Evolutionary conservation across 768 basidiomycete species (phyloP).

Genomic region (Mycena kentingensis): DNA sequence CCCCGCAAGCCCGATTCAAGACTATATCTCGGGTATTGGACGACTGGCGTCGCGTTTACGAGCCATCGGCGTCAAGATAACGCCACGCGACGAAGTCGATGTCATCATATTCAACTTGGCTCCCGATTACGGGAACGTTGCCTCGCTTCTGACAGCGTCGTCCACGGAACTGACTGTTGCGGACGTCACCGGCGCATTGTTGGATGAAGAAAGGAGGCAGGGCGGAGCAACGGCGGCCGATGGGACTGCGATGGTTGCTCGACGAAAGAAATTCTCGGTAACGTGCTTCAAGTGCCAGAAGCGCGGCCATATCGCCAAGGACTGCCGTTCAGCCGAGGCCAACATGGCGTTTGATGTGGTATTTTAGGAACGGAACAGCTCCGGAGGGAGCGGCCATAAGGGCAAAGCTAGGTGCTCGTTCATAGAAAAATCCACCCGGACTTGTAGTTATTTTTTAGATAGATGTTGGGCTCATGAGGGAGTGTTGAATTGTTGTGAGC

Average conservation of each 20-base stretch:
- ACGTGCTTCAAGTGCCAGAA: neutral
- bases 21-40: constrained; percentile 10
- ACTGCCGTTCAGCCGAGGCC: too few species aligned
- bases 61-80: constrained; percentile 8
- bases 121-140: constrained; percentile 5
- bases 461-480: too few species aligned
- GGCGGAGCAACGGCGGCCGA: neutral
- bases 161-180: constrained; percentile 2
- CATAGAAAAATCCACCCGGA: too few species aligned
- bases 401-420: too few species aligned
- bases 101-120: constrained; percentile 14
- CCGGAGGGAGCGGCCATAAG: too few species aligned
- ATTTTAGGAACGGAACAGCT: too few species aligned
- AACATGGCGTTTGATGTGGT: too few species aligned
- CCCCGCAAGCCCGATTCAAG: constrained; percentile 9
- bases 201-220: constrained; percentile 1
- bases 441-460: too few species aligned
- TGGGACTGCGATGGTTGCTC: neutral
- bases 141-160: constrained; percentile 3
- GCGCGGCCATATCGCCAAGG: neutral
- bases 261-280: neutral
- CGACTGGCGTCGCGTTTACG: constrained; percentile 8
- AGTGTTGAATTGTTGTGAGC: too few species aligned
- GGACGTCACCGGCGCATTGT: neutral
- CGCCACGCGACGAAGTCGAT: constrained; percentile 7